A percentile compares a stretch with the other conserved stretches of the same genome.
phyloP scores from a whole-genome alignment of 164 flowering plant species.

The Echeveria elegans region DNA sequence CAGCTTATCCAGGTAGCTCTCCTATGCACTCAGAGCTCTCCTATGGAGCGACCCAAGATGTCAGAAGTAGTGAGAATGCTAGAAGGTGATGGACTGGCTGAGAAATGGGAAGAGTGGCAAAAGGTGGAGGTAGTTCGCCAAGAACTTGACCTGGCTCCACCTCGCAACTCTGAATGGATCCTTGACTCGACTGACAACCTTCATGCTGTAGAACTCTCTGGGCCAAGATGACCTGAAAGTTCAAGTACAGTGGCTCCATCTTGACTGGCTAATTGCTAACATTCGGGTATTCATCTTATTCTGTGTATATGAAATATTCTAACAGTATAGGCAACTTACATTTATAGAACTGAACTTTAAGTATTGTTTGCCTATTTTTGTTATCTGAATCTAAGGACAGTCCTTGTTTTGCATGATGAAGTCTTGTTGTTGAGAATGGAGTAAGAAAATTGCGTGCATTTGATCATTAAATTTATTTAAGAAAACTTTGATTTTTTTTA shows the following conservation, averaged over 20 bases:
- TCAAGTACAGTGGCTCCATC: background rate
- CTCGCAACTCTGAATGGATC: slow-evolving; percentile 64
- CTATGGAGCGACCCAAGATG: slow-evolving; percentile 89
- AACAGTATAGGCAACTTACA: background rate
- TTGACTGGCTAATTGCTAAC: background rate
- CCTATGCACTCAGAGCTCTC: slow-evolving; percentile 83
- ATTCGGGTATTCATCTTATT: background rate
- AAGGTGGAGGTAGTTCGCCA: slow-evolving; percentile 80
- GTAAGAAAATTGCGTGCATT: too few relatives aligned
- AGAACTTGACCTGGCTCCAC: slow-evolving; percentile 54
- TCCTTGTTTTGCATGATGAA: too few relatives aligned
- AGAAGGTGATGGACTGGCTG: slow-evolving; percentile 93
- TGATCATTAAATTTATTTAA: too few relatives aligned
- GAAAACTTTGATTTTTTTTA: too few relatives aligned
- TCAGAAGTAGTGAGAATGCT: slow-evolving; percentile 95
- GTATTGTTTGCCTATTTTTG: too few relatives aligned
- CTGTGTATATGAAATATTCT: background rate
- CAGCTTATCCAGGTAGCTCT: slow-evolving; percentile 86
- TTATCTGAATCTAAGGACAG: too few relatives aligned
- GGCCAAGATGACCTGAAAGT: slow-evolving; percentile 56
- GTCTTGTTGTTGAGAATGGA: too few relatives aligned
- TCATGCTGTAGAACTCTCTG: slow-evolving; percentile 76
- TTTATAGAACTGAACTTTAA: too few relatives aligned
- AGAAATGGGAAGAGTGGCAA: slow-evolving; percentile 97
- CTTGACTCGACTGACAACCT: slow-evolving; percentile 74